Evolutionary conservation across 441 rosid species (phyloP), one percentile per base, ranked within the genome.

Genomic region (Pelargonium myrrhifolium): DNA sequence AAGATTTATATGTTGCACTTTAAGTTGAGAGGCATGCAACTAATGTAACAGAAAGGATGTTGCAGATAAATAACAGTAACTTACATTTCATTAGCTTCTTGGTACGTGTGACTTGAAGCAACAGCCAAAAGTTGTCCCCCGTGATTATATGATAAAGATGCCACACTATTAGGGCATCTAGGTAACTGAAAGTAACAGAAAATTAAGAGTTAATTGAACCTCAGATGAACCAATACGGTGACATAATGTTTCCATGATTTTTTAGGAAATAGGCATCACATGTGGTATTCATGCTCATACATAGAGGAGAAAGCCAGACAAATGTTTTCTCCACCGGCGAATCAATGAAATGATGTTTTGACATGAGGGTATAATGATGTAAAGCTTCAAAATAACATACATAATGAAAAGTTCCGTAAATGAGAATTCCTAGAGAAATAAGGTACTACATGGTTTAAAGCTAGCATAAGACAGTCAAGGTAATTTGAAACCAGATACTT

Each of bases 61-160:
- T 24, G 31, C 0, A 42, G 61, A 53, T 64, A 0, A 14, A 62
- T 15, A 31, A 3, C 28, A 58, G 65, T 6, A 65, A 53, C 90
- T 84, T 69, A 93, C 99, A 67, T 77, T 83, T 89, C 95, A 68
- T 68, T 75, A 55, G 88, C 92, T 78, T 84, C 87, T 68, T 87
- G 85, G 76, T 87, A 91, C 40, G 89, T 84, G 77, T 82, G 75
- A 78, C 91, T 88, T 68, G 96, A 85, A 73, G 96, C 96, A 69
- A 91, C 80, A 0, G 99, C 99, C 77, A 93, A 78, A 75, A 89
- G 79, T 61, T 77, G 77, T 74, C 95, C 96, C 14, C 24, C 72
- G 51, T 68, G 68, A 78, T 83, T 89, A 76, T 75, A 84, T 53
- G 95, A 76, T 67, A 92, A 71, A 21, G 98, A 92, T 24, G 96